phyloP scores from a whole-genome alignment of 306 rosid species.

The Glycine tomentella region DNA sequence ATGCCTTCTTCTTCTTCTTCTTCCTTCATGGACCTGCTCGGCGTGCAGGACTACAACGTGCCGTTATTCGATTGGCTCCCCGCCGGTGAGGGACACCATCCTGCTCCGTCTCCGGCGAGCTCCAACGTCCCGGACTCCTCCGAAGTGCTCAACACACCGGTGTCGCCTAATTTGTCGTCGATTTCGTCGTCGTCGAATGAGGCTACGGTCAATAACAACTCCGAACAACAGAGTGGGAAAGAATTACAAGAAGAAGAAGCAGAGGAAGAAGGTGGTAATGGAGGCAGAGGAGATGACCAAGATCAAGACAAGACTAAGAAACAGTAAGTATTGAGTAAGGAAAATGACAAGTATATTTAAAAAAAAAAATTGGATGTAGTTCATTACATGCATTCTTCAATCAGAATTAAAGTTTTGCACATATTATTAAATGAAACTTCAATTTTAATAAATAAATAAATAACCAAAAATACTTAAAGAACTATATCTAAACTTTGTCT shows the following conservation, averaged over 20 bases:
- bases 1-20: conserved; percentile 39
- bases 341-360: neutral
- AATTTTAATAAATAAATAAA: no score
- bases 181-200: conserved; percentile 78
- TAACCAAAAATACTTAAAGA: no score
- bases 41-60: conserved; percentile 46
- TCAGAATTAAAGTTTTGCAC: no score
- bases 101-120: conserved; percentile 49
- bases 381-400: no score
- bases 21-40: conserved; percentile 63
- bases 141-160: conserved; percentile 66
- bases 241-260: neutral
- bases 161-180: conserved; percentile 73
- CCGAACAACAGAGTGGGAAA: conserved; percentile 37
- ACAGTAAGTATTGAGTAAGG: conserved; percentile 58
- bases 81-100: neutral
- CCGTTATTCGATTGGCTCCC: conserved; percentile 57
- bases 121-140: conserved; percentile 62
- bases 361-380: neutral
- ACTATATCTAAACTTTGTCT: no score
- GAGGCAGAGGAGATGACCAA: conserved; percentile 41
- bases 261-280: conserved; percentile 42
- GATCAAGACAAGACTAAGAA: conserved; percentile 67
- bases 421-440: no score
- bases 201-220: conserved; percentile 30